Base-by-base conservation (phyloP, 345 rosid genomes). In the Arabis alpina region DNA sequence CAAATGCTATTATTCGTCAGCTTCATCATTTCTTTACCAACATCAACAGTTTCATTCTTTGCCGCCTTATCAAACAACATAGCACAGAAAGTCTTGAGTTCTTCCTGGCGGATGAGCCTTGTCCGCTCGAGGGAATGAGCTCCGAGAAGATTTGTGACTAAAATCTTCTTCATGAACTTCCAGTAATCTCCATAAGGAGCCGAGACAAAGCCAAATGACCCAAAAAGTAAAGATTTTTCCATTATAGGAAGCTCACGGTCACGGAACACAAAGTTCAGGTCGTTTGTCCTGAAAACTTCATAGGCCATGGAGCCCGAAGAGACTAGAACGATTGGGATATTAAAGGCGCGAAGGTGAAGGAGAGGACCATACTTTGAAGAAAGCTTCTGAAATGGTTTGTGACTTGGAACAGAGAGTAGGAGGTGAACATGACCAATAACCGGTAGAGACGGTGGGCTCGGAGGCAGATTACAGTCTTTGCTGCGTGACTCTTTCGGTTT, bases 111-210 rank as follows among this genome's bases (percentile, higher is more conserved):
- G 30, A 79, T 24, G 13, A 34, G 7, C 10, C 66, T 42, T 9
- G 80, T 70, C 36, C 64, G 58, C 25, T 77, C 77, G 2, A 81
- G 67, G 19, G 81, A 77, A 14, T 55, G 71, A 24, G 69, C 4
- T 2, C 73, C 75, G 2, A 84, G 79, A 61, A 84, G 54, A 6
- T 84, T 55, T 10, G 82, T 77, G 36, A 75, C 68, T 28, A 76
- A 74, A 4, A 81, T 73, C 54, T 84, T 81, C 70, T 76, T 81
- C 85, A 84, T 77, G 79, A 83, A 79, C 61, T 52, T 76, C 82
- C 87, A 81, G 73, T 83, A 80, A 6, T 75, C 80, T 54, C 82
- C 86, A 62, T 80, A 77, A 19, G 82, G 80, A 8, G 78, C 80
- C 47, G 60, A 50, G 50, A 54, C 1, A 12, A 80, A 72, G 4